A percentile compares a stretch with the other conserved stretches of the same genome.
Conservation (phyloP, 768 basidiomycete genomes). For the Amanita pseudoporphyria region DNA sequence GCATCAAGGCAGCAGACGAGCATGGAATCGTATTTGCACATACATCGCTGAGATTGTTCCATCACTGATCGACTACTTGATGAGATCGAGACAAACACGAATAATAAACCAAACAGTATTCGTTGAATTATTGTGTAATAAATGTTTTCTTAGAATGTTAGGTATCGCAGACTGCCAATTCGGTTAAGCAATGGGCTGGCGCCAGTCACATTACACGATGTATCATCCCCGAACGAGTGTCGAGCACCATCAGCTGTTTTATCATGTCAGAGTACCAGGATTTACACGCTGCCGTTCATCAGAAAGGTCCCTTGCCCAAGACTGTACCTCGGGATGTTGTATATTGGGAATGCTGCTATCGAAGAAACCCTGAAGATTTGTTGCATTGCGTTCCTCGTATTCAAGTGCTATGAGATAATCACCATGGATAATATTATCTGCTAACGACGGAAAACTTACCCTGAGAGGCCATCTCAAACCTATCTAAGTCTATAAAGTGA, state of each 20-base stretch:
- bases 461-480: constrained; percentile 84
- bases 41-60: constrained; percentile 82
- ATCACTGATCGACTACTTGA: constrained; percentile 42
- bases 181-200: no score
- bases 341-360: constrained; percentile 70
- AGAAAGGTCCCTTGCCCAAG: constrained; percentile 55
- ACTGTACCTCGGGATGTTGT: constrained; percentile 59
- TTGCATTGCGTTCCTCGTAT: constrained; percentile 46
- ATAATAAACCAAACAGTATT: no score
- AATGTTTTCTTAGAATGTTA: no score
- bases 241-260: no score
- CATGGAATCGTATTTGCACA: constrained; percentile 87
- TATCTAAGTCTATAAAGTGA: constrained; percentile 58
- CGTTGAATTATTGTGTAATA: no score
- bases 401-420: constrained; percentile 42
- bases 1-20: constrained; percentile 95
- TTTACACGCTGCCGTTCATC: constrained; percentile 30
- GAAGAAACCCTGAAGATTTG: constrained; percentile 64
- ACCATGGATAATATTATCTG: neutral
- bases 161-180: no score
- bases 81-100: no score
- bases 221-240: no score
- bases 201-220: no score
- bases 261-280: no score
- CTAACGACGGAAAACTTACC: constrained; percentile 26